phyloP scores from a whole-genome alignment of 1,284 basidiomycete species.

The Mycena citricolor region DNA sequence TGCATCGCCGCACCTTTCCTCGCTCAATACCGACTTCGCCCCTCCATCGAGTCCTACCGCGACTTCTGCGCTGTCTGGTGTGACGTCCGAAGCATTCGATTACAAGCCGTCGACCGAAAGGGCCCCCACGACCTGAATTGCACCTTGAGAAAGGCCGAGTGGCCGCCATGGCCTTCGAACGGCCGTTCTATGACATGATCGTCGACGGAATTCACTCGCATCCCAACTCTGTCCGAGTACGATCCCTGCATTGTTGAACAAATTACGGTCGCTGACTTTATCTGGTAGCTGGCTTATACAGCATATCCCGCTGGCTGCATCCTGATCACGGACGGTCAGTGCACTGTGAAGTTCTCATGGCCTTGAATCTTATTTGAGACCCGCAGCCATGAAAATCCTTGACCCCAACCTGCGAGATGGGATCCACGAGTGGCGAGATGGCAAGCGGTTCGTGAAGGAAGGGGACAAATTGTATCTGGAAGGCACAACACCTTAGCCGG shows the following conservation, averaged over 20 bases:
- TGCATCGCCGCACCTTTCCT: constrained; percentile 62
- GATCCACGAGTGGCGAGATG: constrained; percentile 84
- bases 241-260: constrained; percentile 24
- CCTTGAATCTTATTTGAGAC: constrained; percentile 7
- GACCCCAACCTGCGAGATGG: constrained; percentile 85
- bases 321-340: constrained; percentile 81
- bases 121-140: constrained; percentile 34
- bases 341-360: neutral
- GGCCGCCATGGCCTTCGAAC: constrained; percentile 52
- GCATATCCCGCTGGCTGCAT: constrained; percentile 83
- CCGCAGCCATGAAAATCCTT: constrained; percentile 84
- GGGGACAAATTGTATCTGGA: constrained; percentile 82
- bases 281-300: constrained; percentile 77
- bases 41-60: constrained; percentile 21
- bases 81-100: constrained; percentile 62
- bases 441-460: constrained; percentile 74
- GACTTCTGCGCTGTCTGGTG: constrained; percentile 3
- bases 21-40: constrained; percentile 32
- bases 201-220: constrained; percentile 91
- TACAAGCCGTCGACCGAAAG: too few species aligned
- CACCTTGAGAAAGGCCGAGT: constrained; percentile 41
- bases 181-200: constrained; percentile 87
- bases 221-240: constrained; percentile 82
- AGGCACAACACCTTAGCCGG: constrained; percentile 88
- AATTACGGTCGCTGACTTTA: too few species aligned